Evolutionary conservation across 1,284 basidiomycete genomes (phyloP), one percentile per base, ranked within the genome.

Genomic region (Heliocybe sulcata): DNA sequence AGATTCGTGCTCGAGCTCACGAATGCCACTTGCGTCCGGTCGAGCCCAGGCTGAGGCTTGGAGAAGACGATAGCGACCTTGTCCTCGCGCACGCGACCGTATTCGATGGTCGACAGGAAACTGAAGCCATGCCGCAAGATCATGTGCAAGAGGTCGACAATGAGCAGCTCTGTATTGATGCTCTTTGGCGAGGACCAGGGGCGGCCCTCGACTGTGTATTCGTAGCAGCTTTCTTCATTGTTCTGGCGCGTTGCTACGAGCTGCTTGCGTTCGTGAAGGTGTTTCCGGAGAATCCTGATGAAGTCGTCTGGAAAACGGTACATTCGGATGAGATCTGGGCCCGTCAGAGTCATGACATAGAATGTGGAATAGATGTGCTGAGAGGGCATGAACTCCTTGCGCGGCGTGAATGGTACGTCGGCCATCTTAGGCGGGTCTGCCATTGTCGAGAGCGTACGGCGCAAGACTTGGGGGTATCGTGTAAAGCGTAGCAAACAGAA

Each of bases 1-100:
- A 49, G 47, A 26, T 49, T 49, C 8, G 47, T 26, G 27, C 27
- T 49, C 11, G 47, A 49, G n/a, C 47, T 29, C 4, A 31, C 29
- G 16, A 42, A 42, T 22, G 6, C 22, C 8, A 49, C 22, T 11
- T 6, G 20, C 9, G 12, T 22, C 20, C 47, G 3, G 27, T 49
- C 47, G 6, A 49, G 16, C 6, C 59, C 56, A 50, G 11, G 35
- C 38, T 52, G 66, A 35, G 80, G 73, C 55, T 73, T 77, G 16
- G 85, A 84, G 67, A 90, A 89, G 20, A 82, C 76, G 63, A 90
- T 77, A 50, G 80, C 79, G 19, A 90, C 64, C 48, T 82, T 79
- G 67, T 90, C 87, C 61, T 89, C 87, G 52, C 72, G 74, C 67
- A 90, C 88, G 55, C 85, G 76, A 20, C 87, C 88, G 65, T 90